phyloP scores from a whole-genome alignment of 2,329 filamentous ascomycete genomes.

The Fusarium ramigenum region DNA sequence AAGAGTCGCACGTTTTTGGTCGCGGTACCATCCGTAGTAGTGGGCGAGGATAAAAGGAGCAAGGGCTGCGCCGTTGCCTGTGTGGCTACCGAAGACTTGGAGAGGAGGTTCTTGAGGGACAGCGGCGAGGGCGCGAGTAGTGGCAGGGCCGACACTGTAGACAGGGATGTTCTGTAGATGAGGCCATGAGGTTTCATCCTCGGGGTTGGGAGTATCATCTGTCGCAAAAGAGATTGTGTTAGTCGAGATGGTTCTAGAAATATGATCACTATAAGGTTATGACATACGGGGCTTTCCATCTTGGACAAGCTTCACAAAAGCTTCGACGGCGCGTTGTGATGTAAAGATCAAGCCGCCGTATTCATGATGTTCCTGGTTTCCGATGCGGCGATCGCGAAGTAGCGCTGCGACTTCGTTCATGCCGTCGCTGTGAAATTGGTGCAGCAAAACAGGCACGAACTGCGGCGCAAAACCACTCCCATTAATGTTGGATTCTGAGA shows the following conservation, averaged over 20 bases:
- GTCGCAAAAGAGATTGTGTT: background rate
- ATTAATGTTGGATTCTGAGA: constrained; percentile 54
- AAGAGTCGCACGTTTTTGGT: constrained; percentile 52
- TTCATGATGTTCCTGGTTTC: constrained; percentile 45
- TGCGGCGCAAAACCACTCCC: constrained; percentile 65
- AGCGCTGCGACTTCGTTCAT: constrained; percentile 62
- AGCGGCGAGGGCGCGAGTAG: constrained; percentile 75
- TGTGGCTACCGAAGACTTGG: constrained; percentile 79
- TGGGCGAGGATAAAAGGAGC: constrained; percentile 81
- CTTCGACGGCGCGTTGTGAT: constrained; percentile 84
- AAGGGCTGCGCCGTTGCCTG: constrained; percentile 85
- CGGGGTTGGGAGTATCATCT: constrained; percentile 13
- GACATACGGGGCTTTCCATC: constrained; percentile 55
- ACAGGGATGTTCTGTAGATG: constrained; percentile 67
- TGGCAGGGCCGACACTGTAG: constrained; percentile 85
- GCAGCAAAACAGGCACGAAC: constrained; percentile 82
- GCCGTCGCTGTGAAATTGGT: constrained; percentile 70
- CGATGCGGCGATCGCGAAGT: constrained; percentile 57
- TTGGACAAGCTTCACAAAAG: constrained; percentile 71
- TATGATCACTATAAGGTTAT: background rate
- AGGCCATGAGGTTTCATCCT: constrained; percentile 54
- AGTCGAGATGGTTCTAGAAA: background rate
- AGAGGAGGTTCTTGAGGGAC: constrained; percentile 60
- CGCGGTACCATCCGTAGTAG: constrained; percentile 67
- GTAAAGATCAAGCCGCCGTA: constrained; percentile 88